phyloP scores from a whole-genome alignment of 176 grass and related monocot genomes.

The Leersia perrieri region DNA sequence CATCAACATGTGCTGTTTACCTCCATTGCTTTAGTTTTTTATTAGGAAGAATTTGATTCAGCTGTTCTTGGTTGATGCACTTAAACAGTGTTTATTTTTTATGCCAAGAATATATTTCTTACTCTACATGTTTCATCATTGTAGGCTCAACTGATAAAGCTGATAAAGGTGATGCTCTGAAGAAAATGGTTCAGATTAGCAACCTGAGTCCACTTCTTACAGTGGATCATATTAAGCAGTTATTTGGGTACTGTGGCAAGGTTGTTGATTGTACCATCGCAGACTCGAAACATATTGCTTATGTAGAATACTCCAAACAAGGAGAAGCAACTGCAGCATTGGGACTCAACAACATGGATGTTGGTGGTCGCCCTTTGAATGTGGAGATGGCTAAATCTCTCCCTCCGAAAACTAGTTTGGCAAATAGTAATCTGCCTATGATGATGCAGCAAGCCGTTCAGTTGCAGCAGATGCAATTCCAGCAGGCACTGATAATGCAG shows the following conservation, averaged over 20 bases:
- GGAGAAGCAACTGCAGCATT: constrained; percentile 85
- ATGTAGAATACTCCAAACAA: constrained; percentile 81
- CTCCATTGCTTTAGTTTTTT: neutral
- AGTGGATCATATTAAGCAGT: constrained; percentile 77
- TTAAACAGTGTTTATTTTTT: neutral
- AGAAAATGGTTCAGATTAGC: constrained; percentile 92
- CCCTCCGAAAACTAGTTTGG: constrained; percentile 55
- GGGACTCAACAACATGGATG: constrained; percentile 71
- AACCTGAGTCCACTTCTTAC: constrained; percentile 88
- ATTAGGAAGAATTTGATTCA: neutral
- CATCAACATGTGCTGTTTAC: neutral
- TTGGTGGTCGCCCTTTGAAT: constrained; percentile 84
- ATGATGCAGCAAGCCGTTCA: constrained; percentile 99
- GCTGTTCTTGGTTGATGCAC: neutral
- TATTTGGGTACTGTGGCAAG: constrained; percentile 81
- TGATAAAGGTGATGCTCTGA: constrained; percentile 59
- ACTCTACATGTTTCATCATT: constrained; percentile 8
- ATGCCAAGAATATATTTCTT: neutral
- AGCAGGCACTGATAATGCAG: constrained; percentile 91
- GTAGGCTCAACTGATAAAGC: constrained; percentile 64
- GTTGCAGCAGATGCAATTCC: constrained; percentile 94
- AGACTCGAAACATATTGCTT: constrained; percentile 87
- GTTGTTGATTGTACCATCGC: constrained; percentile 81
- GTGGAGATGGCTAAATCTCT: constrained; percentile 98
- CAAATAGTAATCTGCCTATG: constrained; percentile 70